Percentiles rank a stretch among this genome's conserved stretches.
These are phyloP conservation scores for Colletotrichum theobromicola DNA, from an alignment of 2,329 filamentous ascomycete genomes.

Conservation along the genomic window DNA sequence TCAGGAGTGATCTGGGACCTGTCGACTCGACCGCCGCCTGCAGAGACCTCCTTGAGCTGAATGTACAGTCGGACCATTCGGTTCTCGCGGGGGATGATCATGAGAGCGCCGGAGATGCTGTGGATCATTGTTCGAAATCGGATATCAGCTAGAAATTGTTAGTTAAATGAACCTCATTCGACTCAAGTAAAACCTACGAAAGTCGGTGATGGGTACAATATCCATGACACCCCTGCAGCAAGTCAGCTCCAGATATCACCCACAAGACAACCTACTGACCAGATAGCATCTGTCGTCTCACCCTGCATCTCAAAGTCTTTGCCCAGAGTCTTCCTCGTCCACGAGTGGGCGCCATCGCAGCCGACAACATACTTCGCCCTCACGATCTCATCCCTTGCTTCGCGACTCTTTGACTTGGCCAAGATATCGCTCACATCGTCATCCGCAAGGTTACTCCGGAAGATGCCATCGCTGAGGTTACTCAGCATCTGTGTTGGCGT, in stretches of 20 bases:
- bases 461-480: constrained; percentile 56
- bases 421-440: constrained; percentile 54
- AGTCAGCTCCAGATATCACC: background rate
- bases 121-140: constrained; percentile 65
- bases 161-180: background rate
- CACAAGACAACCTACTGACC: constrained; percentile 26
- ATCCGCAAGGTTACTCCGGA: constrained; percentile 64
- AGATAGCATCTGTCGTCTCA: constrained; percentile 56
- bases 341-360: constrained; percentile 72
- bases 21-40: constrained; percentile 46
- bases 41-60: constrained; percentile 54
- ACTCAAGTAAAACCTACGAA: constrained; percentile 33
- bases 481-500: constrained; percentile 41
- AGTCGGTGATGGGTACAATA: constrained; percentile 47
- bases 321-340: constrained; percentile 64
- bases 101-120: constrained; percentile 60
- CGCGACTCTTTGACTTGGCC: constrained; percentile 32
- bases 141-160: constrained; percentile 45
- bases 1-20: constrained; percentile 67
- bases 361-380: constrained; percentile 70
- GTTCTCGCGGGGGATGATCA: constrained; percentile 70
- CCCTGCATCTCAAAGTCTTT: constrained; percentile 54
- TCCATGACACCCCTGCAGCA: constrained; percentile 40
- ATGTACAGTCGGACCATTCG: constrained; percentile 70
- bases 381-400: constrained; percentile 43